Conservation (phyloP, 179 eudicot species). For the Carnegiea gigantea region DNA sequence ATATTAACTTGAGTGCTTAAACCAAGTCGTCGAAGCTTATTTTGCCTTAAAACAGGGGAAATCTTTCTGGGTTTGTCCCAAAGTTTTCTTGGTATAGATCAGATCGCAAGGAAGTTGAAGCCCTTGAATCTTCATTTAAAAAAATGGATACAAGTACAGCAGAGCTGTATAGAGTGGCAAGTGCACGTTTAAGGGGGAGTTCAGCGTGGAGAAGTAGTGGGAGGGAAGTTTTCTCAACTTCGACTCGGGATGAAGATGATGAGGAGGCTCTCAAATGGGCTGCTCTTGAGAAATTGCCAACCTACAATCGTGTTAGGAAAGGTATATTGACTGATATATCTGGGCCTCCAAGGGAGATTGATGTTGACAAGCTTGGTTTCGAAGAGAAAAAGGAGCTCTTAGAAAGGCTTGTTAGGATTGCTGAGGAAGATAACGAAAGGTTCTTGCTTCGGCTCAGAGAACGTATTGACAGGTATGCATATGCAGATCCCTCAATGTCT, state of each 20-base stretch:
- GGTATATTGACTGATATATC: constrained; percentile 14
- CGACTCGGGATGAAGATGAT: constrained; percentile 23
- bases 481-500: neutral
- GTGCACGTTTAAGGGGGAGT: neutral
- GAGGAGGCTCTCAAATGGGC: constrained; percentile 33
- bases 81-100: neutral
- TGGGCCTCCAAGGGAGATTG: constrained; percentile 5
- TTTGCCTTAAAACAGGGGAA: neutral
- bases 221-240: neutral
- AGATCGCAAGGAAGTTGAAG: neutral
- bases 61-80: too few relatives aligned
- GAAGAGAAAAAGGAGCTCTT: constrained; percentile 21
- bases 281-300: constrained; percentile 31
- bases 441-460: constrained; percentile 25
- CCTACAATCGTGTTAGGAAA: constrained; percentile 25
- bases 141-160: neutral
- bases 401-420: constrained; percentile 19
- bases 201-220: constrained; percentile 1
- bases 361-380: constrained; percentile 21
- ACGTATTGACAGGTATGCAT: constrained; percentile 24
- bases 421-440: constrained; percentile 24
- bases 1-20: too few relatives aligned
- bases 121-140: neutral
- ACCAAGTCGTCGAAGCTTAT: too few relatives aligned
- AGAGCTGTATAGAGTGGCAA: neutral